Conservation (phyloP, 768 basidiomycete species). For the Suillus americanus region DNA sequence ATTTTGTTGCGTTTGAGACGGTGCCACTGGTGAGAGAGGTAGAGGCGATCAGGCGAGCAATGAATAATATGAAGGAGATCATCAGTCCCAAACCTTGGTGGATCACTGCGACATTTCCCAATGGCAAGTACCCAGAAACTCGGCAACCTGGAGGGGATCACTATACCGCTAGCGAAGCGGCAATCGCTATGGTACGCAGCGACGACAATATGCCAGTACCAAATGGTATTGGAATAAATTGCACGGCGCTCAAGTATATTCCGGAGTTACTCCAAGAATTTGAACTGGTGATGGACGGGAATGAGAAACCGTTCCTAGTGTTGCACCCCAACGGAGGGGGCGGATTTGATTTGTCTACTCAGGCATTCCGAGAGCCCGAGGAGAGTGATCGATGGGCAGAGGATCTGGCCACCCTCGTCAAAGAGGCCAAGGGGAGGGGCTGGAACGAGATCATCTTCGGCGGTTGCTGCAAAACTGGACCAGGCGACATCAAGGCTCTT, state of each 20-base stretch:
- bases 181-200: conserved; percentile 37
- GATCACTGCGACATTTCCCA: conserved; percentile 66
- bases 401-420: conserved; percentile 26
- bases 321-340: conserved; percentile 74
- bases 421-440: conserved; percentile 15
- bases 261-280: conserved; percentile 39
- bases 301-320: conserved; percentile 49
- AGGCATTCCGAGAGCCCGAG: conserved; percentile 39
- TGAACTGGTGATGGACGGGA: conserved; percentile 18
- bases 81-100: conserved; percentile 61
- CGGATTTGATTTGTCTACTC: conserved; percentile 46
- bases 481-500: conserved; percentile 45
- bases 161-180: conserved; percentile 40
- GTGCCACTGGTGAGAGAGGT: conserved; percentile 68
- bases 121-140: conserved; percentile 46
- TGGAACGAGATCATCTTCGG: conserved; percentile 62
- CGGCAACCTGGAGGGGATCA: conserved; percentile 21
- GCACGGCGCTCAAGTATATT: conserved; percentile 53
- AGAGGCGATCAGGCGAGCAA: conserved; percentile 58
- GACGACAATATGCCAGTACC: conserved; percentile 35
- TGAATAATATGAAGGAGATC: conserved; percentile 1
- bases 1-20: conserved; percentile 77
- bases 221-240: conserved; percentile 72
- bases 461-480: conserved; percentile 68
- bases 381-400: conserved; percentile 35